Percentiles rank a stretch among this genome's conserved stretches.
These are phyloP conservation scores for Cytospora piceicola DNA, from an alignment of 2,329 filamentous ascomycete genomes.

Conservation along the genomic window DNA sequence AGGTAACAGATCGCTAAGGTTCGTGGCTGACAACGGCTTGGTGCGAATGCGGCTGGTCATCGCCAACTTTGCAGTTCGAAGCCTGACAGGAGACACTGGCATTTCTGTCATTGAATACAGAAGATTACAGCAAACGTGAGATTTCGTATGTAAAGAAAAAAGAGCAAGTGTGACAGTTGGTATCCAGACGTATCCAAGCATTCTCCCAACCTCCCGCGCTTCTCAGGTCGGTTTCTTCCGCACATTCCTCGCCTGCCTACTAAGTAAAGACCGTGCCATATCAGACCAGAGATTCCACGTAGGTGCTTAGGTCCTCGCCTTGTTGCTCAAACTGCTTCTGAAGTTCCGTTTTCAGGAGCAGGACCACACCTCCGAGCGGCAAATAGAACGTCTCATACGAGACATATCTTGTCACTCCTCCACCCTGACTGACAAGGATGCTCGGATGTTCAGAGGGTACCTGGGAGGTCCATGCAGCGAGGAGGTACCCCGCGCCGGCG, in stretches of 20 bases:
- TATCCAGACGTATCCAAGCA: background rate
- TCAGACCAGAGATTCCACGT: constrained; percentile 9
- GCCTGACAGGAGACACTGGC: too few relatives aligned
- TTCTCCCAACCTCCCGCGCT: background rate
- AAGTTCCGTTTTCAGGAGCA: constrained; percentile 20
- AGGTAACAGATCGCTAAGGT: too few relatives aligned
- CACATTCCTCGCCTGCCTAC: background rate
- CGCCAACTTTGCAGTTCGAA: too few relatives aligned
- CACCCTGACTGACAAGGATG: constrained; percentile 34
- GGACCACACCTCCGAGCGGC: constrained; percentile 30
- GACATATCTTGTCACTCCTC: constrained; percentile 34
- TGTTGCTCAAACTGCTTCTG: constrained; percentile 18
- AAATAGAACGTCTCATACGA: constrained; percentile 39
- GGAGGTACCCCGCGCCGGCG: constrained; percentile 27
- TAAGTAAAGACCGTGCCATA: fast-evolving
- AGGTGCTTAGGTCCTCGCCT: constrained; percentile 3
- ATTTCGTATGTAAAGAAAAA: too few relatives aligned
- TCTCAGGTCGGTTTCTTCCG: too few relatives aligned
- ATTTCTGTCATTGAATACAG: too few relatives aligned
- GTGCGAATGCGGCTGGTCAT: too few relatives aligned
- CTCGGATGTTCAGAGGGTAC: constrained; percentile 28
- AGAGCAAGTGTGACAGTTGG: too few relatives aligned
- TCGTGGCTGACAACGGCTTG: too few relatives aligned
- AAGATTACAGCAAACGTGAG: too few relatives aligned
- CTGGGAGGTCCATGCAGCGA: background rate